A percentile compares a stretch with the other conserved stretches of the same genome.
These are phyloP conservation scores for Trichosanthes truncata DNA, from an alignment of 306 rosid species.

Conservation along the genomic window DNA sequence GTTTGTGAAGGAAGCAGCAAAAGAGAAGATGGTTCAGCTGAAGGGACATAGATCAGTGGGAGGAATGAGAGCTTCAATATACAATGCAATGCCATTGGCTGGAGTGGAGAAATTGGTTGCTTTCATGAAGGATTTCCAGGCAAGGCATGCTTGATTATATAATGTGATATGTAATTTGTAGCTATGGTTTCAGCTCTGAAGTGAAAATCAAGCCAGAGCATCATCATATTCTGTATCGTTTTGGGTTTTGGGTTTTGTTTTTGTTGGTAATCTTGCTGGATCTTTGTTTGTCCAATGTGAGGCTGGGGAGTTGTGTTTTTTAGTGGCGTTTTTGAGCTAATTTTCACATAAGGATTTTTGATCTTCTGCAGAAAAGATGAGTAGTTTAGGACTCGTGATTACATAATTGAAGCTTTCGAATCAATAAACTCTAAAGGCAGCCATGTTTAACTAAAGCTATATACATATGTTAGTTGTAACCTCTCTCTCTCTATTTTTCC, in stretches of 20 bases:
- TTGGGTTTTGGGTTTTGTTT: background rate
- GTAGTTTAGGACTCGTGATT: background rate
- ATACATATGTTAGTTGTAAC: background rate
- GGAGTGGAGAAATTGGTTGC: constrained; percentile 91
- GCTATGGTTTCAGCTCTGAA: background rate
- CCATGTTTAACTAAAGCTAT: background rate
- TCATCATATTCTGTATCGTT: background rate
- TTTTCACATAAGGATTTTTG: background rate
- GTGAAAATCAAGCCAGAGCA: background rate
- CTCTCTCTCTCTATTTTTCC: too few species aligned
- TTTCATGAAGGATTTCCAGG: constrained; percentile 92
- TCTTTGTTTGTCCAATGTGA: background rate
- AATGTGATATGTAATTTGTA: background rate
- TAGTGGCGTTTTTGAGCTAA: background rate
- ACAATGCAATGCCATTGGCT: constrained; percentile 96
- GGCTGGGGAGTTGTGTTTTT: background rate
- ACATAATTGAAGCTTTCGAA: background rate
- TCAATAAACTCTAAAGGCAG: background rate
- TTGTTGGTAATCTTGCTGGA: background rate
- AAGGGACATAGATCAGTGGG: constrained; percentile 97
- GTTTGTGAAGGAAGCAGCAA: constrained; percentile 85
- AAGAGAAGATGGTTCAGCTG: constrained; percentile 88
- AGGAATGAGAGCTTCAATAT: constrained; percentile 93
- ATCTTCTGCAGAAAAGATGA: background rate
- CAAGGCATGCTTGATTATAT: constrained; percentile 27